Base-by-base conservation (phyloP, 176 grass and related monocot genomes). In the Melocanna baccifera region DNA sequence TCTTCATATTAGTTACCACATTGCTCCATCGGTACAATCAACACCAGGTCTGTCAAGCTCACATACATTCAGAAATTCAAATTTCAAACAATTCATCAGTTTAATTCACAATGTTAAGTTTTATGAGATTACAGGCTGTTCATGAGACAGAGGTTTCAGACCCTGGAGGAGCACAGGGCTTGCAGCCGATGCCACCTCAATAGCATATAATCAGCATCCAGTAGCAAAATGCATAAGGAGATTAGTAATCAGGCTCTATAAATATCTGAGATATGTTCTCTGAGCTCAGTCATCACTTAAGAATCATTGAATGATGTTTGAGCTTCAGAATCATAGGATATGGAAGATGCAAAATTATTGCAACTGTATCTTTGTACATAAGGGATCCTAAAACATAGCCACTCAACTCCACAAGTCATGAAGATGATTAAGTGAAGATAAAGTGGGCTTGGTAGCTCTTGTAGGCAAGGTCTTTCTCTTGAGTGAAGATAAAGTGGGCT, bases 181-280 rank as follows among this genome's bases (percentile, higher is more conserved):
- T 74, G 58, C 89, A 50, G 57, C 22, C 66, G 51, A 42, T 67
- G 76, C 53, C 89, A 81, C 62, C 53, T 63, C 71, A 76, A 39
- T 67, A 76, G 41, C 68, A 86, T 76, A 28, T 83, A 32, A 86
- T 89, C 43, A 83, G 14, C 61, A 79, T 92, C n/a, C 46, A n/a
- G 58, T 88, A 92, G 78, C 51, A 64, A 71, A 14, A 12, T 82
- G 25, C 51, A 23, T 56, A 47, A 2, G 71, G 23, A 15, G 71
- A 89, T 9, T 30, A 48, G 20, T 57, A 19, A 0, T 77, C n/a
- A 78, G 66, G 22, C n/a, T 56, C 78, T 83, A 84, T 86, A 78
- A 62, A 82, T 90, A 86, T 48, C 36, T 55, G 32, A 56, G 25
- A 47, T 64, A 65, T 57, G 57, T 62, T 7, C 50, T 29, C 41